A percentile compares a stretch with the other conserved stretches of the same genome.
These are phyloP conservation scores for Mucor lusitanicus DNA, from an alignment of 371 early-diverging fungal species.

Conservation along the genomic window DNA sequence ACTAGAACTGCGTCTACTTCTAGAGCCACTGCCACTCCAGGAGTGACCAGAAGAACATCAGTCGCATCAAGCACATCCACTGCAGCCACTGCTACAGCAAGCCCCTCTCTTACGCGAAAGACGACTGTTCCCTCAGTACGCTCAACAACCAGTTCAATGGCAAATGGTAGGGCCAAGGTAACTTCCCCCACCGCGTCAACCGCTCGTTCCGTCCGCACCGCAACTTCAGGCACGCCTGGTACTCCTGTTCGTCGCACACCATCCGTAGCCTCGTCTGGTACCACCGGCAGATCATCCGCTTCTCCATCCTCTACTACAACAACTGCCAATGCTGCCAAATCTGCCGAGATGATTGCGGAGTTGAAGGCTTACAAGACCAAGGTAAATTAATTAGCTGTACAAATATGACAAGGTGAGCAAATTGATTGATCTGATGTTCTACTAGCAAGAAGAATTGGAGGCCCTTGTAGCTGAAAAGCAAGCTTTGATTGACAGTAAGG, in stretches of 20 bases:
- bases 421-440: background rate
- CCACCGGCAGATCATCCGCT: constrained; percentile 10
- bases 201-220: constrained; percentile 10
- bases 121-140: constrained; percentile 13
- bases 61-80: constrained; percentile 10
- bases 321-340: constrained; percentile 12
- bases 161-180: constrained; percentile 6
- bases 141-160: constrained; percentile 4
- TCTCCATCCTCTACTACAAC: constrained; percentile 13
- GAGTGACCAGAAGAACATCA: constrained; percentile 15
- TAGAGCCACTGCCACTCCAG: constrained; percentile 10
- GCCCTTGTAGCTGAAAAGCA: constrained; percentile 21
- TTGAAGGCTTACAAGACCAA: constrained; percentile 26
- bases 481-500: constrained; percentile 17
- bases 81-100: background rate
- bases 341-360: constrained; percentile 26
- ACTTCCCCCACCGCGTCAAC: constrained; percentile 29
- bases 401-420: background rate
- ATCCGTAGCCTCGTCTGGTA: constrained; percentile 5
- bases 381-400: constrained; percentile 13
- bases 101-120: constrained; percentile 11
- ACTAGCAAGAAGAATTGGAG: constrained; percentile 27
- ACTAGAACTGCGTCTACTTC: constrained; percentile 1
- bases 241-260: constrained; percentile 19
- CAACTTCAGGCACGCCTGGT: background rate